Evolutionary conservation across 2,329 filamentous ascomycete genomes (phyloP), one percentile per base, ranked within the genome.

Genomic region (Verruconis gallopava): DNA sequence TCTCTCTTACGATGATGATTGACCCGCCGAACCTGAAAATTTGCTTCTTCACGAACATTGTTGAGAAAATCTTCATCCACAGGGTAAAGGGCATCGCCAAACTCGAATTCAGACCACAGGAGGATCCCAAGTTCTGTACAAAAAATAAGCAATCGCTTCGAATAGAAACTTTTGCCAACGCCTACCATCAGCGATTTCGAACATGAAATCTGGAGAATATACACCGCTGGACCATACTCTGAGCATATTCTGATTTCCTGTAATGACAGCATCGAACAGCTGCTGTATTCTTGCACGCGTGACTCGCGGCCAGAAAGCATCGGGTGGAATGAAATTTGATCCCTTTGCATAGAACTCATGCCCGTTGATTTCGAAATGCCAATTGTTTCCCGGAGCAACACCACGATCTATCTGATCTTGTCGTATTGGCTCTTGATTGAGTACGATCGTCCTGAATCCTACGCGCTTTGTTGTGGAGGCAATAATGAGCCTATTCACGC

Each of bases 361-460:
- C 1, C 75, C 75, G 45, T 80, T 80, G 45, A 80, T 65, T 51
- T 79, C 73, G 47, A 80, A 79, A 51, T 79, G 73, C 73, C 74
- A 75, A 53, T 74, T 72, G 34, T 68, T 69, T 5, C 71, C 72
- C 0, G 67, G 65, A n/a, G 69, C 65, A 46, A 77, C 68, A 2
- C 75, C 73, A 44, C 64, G 59, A 1, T 64, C 60, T 1, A 73
- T 52, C 46, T 79, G 72, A 1, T 62, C 62, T 0, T 71, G 61
- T 1, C 71, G 71, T 18, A 78, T 68, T 3, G 67, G 66, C 1
- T 63, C 62, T 50, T 70, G 62, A 45, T 78, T 77, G 14, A 77
- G 59, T 4, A 77, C 68, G 35, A 79, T 77, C 0, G 75, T 78
- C 13, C 75, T 64, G 49, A 80, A 79, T 0, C 75, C 75, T 18